Evolutionary conservation across 768 basidiomycete species (phyloP), one percentile per base, ranked within the genome.

Genomic region (Pleurotus tuoliensis): DNA sequence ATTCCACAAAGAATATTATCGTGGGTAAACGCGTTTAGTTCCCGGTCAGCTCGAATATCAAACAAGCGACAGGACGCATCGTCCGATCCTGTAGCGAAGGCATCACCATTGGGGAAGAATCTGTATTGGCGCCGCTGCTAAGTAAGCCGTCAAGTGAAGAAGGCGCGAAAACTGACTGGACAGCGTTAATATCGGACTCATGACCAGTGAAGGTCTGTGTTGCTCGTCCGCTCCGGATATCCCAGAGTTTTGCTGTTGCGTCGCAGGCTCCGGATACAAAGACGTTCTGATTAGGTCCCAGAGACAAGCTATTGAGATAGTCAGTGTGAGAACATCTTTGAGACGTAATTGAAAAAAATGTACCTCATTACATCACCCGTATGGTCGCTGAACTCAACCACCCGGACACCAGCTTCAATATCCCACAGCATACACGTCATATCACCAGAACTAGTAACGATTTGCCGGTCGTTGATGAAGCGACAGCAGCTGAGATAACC

Each of bases 351-450:
- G 56, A 40, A 39, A 1, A 24, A 22, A 24, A 69, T 81, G 64
- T 66, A 96, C 96, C 94, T 98, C 96, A 99, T 99, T 58, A 99
- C 96, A 76, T 99, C 96, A 43, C 97, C 96, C 13, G 97, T 98
- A 69, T 99, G 96, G 73, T 99, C 96, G 67, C 92, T 97, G 72
- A 99, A 99, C 75, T 98, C 97, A 64, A 96, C 90, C n/a, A 95
- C 90, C 60, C 96, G 79, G 1, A 96, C 94, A 61, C 96, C 97
- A 22, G 94, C 93, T 73, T 99, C 96, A 58, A 99, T 93, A 73
- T 99, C 96, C 96, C 97, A 99, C 25, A 98, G 82, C 95, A 99
- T 98, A 72, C 96, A 99, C 30, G 96, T 97, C 96, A 99, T 99
- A 70, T 99, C 96, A 55, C 96, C 96, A 34, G 95, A 98, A 64